Conservation (phyloP, 805 yeast species). For the Teunomyces gatunensis region DNA sequence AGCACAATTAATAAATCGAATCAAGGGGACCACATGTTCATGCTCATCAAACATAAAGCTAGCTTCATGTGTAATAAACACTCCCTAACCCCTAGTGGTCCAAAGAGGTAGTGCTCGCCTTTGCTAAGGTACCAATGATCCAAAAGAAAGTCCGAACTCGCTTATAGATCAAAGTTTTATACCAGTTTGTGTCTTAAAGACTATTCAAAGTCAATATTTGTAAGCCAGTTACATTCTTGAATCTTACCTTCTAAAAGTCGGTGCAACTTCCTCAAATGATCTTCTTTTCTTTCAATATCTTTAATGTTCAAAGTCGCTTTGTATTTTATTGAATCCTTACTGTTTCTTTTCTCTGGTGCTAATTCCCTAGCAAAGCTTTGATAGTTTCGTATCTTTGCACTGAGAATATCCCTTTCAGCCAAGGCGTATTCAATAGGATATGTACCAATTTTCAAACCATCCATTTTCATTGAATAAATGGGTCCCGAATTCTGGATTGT, state of each 20-base stretch:
- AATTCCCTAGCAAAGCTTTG: neutral
- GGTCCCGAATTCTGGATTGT: neutral
- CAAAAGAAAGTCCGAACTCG: no score
- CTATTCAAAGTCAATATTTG: neutral
- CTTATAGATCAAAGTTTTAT: no score
- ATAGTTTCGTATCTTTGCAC: neutral
- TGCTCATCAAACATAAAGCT: no score
- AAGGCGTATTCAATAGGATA: neutral
- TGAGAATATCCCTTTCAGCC: conserved; percentile 1
- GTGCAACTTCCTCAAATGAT: neutral
- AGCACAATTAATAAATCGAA: no score
- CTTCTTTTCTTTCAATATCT: neutral
- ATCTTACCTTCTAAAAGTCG: neutral
- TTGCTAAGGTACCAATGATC: no score
- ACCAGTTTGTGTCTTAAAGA: no score
- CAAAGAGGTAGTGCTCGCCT: no score
- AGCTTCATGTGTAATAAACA: no score
- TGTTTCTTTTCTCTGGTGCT: neutral
- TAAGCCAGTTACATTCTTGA: neutral
- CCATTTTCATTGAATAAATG: neutral
- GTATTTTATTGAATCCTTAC: neutral
- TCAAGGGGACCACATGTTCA: no score
- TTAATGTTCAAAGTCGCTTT: neutral
- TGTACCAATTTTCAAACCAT: neutral
- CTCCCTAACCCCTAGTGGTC: no score